Evolutionary conservation across 2,329 filamentous ascomycete genomes (phyloP).

Genomic region (Elsinoe perseae): DNA sequence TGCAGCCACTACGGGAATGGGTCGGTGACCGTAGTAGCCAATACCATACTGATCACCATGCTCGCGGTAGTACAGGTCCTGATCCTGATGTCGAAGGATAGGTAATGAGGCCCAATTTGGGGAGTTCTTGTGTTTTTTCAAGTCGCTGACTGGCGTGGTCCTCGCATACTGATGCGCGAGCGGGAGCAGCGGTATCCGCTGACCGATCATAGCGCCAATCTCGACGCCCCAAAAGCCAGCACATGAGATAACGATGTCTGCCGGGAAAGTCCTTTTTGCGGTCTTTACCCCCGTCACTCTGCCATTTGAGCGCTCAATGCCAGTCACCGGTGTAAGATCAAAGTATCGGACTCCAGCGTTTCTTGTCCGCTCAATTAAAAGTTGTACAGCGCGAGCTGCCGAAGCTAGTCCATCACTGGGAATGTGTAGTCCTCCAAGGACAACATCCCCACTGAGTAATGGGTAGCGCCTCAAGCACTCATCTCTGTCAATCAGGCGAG

Average conservation of each 20-base stretch:
- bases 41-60: constrained; percentile 57
- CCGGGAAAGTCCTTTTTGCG: constrained; percentile 42
- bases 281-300: constrained; percentile 52
- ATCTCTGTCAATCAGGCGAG: constrained; percentile 44
- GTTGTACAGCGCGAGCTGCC: constrained; percentile 53
- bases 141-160: constrained; percentile 46
- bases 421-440: constrained; percentile 54
- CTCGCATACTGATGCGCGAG: constrained; percentile 59
- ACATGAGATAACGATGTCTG: constrained; percentile 56
- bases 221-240: constrained; percentile 61
- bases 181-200: constrained; percentile 52
- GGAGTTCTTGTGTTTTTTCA: constrained; percentile 36
- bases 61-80: constrained; percentile 58
- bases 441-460: constrained; percentile 44
- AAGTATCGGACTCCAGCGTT: constrained; percentile 53
- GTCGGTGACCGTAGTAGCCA: constrained; percentile 56
- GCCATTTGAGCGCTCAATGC: constrained; percentile 43
- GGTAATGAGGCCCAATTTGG: constrained; percentile 48
- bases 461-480: constrained; percentile 50
- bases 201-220: constrained; percentile 53
- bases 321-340: constrained; percentile 50
- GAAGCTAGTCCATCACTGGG: constrained; percentile 55
- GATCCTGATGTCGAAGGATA: constrained; percentile 56
- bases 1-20: constrained; percentile 52
- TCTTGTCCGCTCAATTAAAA: constrained; percentile 52